These are phyloP conservation scores for Besnoitia besnoiti DNA, from an alignment of 169 alveolate genomes.

Conservation along the genomic window DNA sequence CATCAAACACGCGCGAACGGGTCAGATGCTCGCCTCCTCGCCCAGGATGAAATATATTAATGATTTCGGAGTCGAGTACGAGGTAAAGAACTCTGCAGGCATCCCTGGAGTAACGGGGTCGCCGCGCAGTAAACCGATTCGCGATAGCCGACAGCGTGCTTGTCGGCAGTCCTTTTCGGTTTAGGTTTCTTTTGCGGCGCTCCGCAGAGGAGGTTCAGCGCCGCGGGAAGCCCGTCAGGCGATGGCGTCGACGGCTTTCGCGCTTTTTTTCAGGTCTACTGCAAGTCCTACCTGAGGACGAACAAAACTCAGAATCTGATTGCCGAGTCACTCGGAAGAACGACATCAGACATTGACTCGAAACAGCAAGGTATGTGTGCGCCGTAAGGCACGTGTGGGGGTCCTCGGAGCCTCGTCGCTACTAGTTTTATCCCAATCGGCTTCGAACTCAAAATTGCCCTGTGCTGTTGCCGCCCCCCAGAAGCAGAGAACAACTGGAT, in stretches of 20 bases:
- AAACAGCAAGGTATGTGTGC: slow-evolving; percentile 11
- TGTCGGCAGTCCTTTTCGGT: no score
- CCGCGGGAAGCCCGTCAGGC: no score
- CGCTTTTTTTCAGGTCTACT: slow-evolving; percentile 20
- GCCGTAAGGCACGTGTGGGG: no score
- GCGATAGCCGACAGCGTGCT: no score
- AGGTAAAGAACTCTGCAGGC: slow-evolving; percentile 9
- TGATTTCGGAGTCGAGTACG: slow-evolving; percentile 8
- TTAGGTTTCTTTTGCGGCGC: no score
- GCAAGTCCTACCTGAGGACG: slow-evolving; percentile 16
- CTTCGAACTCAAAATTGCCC: no score
- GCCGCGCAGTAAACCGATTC: no score
- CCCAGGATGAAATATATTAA: not conserved
- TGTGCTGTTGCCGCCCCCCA: not conserved
- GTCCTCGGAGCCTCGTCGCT: no score
- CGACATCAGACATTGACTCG: slow-evolving; percentile 29
- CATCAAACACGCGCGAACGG: slow-evolving; percentile 30
- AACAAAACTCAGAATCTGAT: slow-evolving; percentile 36
- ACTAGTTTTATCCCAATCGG: no score
- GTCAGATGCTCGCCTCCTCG: slow-evolving; percentile 34
- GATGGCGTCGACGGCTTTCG: no score
- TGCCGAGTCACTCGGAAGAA: slow-evolving; percentile 34
- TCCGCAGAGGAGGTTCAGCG: no score
- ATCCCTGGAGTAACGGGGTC: no score
- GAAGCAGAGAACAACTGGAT: slow-evolving; percentile 34